phyloP scores from a whole-genome alignment of 2,329 filamentous ascomycete genomes.

The Neophaeococcomyces aloes region DNA sequence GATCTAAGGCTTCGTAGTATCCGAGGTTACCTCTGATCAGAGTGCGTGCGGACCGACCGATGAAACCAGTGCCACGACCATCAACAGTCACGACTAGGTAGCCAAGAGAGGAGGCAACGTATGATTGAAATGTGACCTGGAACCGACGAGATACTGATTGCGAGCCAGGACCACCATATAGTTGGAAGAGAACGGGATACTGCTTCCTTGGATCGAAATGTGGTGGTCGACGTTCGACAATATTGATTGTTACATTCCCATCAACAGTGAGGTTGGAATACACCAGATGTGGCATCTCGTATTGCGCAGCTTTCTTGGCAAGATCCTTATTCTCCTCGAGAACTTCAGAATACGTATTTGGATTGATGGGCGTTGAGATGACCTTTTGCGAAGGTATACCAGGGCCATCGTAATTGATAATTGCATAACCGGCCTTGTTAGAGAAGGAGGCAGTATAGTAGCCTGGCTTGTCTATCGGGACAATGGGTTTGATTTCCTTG shows the following conservation, averaged over 20 bases:
- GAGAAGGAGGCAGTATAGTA: slow-evolving; percentile 84
- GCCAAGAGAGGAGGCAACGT: slow-evolving; percentile 71
- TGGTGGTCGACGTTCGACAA: slow-evolving; percentile 76
- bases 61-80: slow-evolving; percentile 82
- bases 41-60: slow-evolving; percentile 73
- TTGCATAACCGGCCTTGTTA: slow-evolving; percentile 63
- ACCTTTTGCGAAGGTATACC: slow-evolving; percentile 85
- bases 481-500: slow-evolving; percentile 59
- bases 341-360: slow-evolving; percentile 52
- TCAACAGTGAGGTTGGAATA: slow-evolving; percentile 81
- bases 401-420: slow-evolving; percentile 78
- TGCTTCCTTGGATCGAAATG: slow-evolving; percentile 66
- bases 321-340: slow-evolving; percentile 71
- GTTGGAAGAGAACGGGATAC: slow-evolving; percentile 88
- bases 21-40: slow-evolving; percentile 76
- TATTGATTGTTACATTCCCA: slow-evolving; percentile 54
- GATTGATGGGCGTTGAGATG: slow-evolving; percentile 65
- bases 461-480: slow-evolving; percentile 60
- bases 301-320: slow-evolving; percentile 56
- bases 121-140: slow-evolving; percentile 78
- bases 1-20: slow-evolving; percentile 73
- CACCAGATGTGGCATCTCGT: slow-evolving; percentile 71
- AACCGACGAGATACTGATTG: slow-evolving; percentile 77
- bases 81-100: slow-evolving; percentile 95
- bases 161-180: slow-evolving; percentile 91